These are phyloP conservation scores for Begonia peltatifolia DNA, from an alignment of 306 rosid genomes.

Conservation along the genomic window DNA sequence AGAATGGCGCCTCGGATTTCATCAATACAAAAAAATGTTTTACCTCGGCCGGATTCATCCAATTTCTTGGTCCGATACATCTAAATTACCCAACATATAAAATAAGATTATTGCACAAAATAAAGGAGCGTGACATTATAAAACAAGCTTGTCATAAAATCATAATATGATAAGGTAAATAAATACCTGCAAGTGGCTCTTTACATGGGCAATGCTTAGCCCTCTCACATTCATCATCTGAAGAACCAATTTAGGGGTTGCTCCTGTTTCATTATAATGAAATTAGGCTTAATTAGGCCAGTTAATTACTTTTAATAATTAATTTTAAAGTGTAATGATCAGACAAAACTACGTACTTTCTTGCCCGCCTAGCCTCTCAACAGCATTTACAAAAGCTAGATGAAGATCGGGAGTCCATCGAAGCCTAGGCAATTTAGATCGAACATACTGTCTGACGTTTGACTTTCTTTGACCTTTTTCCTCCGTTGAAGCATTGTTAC, in stretches of 20 bases:
- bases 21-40: neutral
- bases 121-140: neutral
- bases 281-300: neutral
- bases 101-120: neutral
- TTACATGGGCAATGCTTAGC: conserved; percentile 82
- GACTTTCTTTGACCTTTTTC: conserved; percentile 19
- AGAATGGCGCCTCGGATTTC: too few relatives aligned
- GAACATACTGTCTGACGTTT: conserved; percentile 47
- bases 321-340: neutral
- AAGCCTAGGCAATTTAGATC: conserved; percentile 79
- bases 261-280: conserved; percentile 29
- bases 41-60: conserved; percentile 79
- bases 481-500: conserved; percentile 9
- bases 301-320: neutral
- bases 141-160: too few relatives aligned
- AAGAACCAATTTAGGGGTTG: conserved; percentile 78
- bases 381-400: conserved; percentile 59
- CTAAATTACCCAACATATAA: conserved; percentile 19
- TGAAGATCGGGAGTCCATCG: conserved; percentile 91
- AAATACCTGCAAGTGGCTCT: conserved; percentile 87
- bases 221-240: conserved; percentile 90
- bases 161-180: neutral
- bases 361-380: conserved; percentile 75
- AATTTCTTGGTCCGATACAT: conserved; percentile 93
- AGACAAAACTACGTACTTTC: conserved; percentile 37